phyloP scores from a whole-genome alignment of 805 yeast genomes.

The Clavispora asparagi region DNA sequence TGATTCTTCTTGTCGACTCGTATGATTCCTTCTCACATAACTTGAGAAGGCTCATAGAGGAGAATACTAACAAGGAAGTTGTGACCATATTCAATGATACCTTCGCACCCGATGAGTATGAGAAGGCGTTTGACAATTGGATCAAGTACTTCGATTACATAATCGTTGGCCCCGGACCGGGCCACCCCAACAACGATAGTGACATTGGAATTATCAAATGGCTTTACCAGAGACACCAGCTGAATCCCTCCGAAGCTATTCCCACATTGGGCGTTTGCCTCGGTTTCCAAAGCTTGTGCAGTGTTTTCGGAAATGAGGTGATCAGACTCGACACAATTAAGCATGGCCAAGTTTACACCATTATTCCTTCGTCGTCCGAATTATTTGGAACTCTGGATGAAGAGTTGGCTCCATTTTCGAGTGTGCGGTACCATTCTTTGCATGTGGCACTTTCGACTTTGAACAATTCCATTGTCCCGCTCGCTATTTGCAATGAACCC shows the following conservation, averaged over 20 bases:
- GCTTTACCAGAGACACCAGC: constrained; percentile 32
- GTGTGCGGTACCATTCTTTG: constrained; percentile 88
- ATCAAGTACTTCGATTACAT: constrained; percentile 63
- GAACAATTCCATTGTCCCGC: constrained; percentile 41
- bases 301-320: constrained; percentile 54
- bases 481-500: constrained; percentile 50
- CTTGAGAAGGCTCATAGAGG: constrained; percentile 55
- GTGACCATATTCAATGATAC: constrained; percentile 62
- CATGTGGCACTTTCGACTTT: constrained; percentile 38
- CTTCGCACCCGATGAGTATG: constrained; percentile 26
- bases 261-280: constrained; percentile 91
- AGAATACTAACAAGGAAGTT: constrained; percentile 46
- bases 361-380: constrained; percentile 40
- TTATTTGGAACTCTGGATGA: constrained; percentile 3
- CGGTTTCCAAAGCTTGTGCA: constrained; percentile 83
- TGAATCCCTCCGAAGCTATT: constrained; percentile 11
- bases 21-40: constrained; percentile 94
- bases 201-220: constrained; percentile 77
- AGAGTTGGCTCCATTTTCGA: constrained; percentile 37
- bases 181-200: constrained; percentile 57
- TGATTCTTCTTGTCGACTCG: constrained; percentile 78
- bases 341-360: constrained; percentile 79
- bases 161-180: constrained; percentile 97
- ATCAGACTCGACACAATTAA: constrained; percentile 50
- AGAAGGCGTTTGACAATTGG: constrained; percentile 32